Evolutionary conservation across 495 filamentous ascomycete genomes (phyloP).

Genomic region (Letharia lupina): DNA sequence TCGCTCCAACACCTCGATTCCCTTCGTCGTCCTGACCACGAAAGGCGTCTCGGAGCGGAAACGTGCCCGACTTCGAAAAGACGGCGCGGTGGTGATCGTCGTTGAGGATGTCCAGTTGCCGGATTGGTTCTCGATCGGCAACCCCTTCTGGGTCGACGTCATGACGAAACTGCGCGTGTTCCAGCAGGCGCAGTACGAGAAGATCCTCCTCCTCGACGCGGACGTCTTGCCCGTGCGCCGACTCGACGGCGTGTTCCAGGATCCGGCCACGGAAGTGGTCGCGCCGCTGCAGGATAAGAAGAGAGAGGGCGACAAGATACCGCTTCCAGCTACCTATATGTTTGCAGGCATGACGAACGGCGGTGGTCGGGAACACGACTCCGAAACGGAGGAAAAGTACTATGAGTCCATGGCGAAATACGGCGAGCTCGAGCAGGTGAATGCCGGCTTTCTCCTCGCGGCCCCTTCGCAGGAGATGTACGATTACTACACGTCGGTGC

Average conservation of each 20-base stretch:
- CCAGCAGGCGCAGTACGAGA: background rate
- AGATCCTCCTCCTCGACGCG: conserved; percentile 1
- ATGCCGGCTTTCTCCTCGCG: background rate
- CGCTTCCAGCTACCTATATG: background rate
- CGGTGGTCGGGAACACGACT: background rate
- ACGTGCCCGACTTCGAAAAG: conserved; percentile 1
- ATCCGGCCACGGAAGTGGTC: background rate
- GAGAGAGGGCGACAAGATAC: background rate
- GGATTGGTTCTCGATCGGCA: background rate
- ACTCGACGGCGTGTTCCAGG: background rate
- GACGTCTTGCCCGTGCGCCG: background rate
- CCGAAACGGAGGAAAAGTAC: background rate
- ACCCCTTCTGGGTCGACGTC: background rate
- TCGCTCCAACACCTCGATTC: background rate
- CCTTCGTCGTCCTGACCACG: background rate
- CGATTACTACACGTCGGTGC: background rate
- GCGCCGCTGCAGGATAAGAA: background rate
- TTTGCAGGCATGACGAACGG: background rate
- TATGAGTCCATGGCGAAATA: background rate
- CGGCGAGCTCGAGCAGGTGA: background rate
- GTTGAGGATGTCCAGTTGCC: background rate
- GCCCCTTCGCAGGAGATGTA: background rate
- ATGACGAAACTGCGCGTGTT: background rate
- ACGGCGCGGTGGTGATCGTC: conserved; percentile 1
- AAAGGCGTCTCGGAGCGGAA: conserved; percentile 1